These are phyloP conservation scores for Coniosporium tulheliwenetii DNA, from an alignment of 2,329 filamentous ascomycete species.

Conservation along the genomic window DNA sequence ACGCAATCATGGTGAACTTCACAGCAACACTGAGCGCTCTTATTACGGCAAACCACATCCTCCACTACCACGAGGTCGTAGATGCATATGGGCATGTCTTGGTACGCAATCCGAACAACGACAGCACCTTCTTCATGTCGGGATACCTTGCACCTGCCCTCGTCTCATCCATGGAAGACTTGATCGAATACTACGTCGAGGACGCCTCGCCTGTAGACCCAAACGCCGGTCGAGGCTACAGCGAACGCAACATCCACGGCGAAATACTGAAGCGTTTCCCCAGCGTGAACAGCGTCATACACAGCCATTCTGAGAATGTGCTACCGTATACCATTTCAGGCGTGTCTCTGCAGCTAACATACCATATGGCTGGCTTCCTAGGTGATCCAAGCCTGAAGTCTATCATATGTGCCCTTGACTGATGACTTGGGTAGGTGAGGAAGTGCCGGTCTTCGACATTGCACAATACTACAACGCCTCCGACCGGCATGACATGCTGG, in stretches of 20 bases:
- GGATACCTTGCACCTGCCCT: constrained; percentile 27
- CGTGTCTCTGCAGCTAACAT: constrained; percentile 23
- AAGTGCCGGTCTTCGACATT: constrained; percentile 18
- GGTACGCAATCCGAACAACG: constrained; percentile 18
- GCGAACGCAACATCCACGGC: constrained; percentile 31
- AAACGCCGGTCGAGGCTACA: constrained; percentile 21
- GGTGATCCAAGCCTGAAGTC: constrained; percentile 14
- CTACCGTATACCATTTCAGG: constrained; percentile 26
- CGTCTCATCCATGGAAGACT: constrained; percentile 22
- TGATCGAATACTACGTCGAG: constrained; percentile 28
- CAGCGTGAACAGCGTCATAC: constrained; percentile 23
- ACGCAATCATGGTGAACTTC: constrained; percentile 1
- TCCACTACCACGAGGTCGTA: constrained; percentile 14
- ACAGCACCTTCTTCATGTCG: constrained; percentile 28
- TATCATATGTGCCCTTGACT: not conserved
- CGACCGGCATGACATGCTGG: constrained; percentile 15
- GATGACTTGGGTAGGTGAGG: not conserved
- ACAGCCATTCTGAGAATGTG: constrained; percentile 28
- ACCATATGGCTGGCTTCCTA: constrained; percentile 30
- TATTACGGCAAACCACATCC: constrained; percentile 20
- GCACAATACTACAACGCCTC: constrained; percentile 13
- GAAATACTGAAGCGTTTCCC: constrained; percentile 27
- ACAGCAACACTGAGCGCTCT: constrained; percentile 14
- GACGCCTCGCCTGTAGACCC: constrained; percentile 19
- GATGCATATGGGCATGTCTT: constrained; percentile 19